Conservation (phyloP, 306 rosid genomes). For the Geum urbanum region DNA sequence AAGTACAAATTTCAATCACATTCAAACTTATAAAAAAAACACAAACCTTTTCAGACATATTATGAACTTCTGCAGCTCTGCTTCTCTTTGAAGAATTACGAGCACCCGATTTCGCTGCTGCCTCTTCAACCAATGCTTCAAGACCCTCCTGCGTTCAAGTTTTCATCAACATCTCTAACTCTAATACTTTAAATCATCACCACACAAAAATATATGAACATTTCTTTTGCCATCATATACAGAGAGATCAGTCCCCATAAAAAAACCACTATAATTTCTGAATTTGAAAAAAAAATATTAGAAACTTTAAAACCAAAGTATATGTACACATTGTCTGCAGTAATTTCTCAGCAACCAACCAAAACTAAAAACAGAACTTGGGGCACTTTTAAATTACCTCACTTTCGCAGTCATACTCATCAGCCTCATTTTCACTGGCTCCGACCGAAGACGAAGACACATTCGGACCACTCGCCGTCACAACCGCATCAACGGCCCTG, state of each 20-base stretch:
- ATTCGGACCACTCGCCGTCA: slow-evolving; percentile 28
- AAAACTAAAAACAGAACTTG: slow-evolving; percentile 12
- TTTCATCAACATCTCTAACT: neutral
- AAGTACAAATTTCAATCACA: slow-evolving; percentile 1
- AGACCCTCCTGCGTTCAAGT: slow-evolving; percentile 58
- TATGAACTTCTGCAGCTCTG: slow-evolving; percentile 98
- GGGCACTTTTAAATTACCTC: slow-evolving; percentile 40
- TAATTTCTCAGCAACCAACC: neutral
- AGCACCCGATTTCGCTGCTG: slow-evolving; percentile 33
- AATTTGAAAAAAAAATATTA: neutral
- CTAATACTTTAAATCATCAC: neutral
- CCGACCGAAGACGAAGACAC: slow-evolving; percentile 51
- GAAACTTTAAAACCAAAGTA: neutral
- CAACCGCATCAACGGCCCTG: slow-evolving; percentile 37
- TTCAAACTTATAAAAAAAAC: neutral
- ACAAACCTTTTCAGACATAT: slow-evolving; percentile 85
- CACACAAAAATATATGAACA: neutral
- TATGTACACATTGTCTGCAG: neutral
- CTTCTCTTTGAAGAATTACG: slow-evolving; percentile 81
- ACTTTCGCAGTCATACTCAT: slow-evolving; percentile 83
- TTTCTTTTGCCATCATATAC: neutral
- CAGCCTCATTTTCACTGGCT: slow-evolving; percentile 52
- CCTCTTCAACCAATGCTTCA: slow-evolving; percentile 60
- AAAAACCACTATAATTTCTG: neutral
- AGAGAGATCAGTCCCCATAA: neutral